Conservation (phyloP, 805 yeast species). For the Pichia thaimueangensis region DNA sequence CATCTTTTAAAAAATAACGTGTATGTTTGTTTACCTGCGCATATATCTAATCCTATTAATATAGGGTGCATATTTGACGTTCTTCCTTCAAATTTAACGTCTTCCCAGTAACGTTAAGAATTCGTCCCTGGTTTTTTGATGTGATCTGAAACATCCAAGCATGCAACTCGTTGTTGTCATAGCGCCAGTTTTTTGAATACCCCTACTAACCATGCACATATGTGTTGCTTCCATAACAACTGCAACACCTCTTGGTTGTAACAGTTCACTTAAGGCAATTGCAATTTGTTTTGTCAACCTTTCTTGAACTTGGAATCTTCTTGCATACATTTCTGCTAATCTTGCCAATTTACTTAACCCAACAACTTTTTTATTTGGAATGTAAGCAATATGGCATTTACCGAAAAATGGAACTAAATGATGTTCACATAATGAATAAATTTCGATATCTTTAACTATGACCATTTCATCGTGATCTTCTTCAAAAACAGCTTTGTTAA, state of each 20-base stretch:
- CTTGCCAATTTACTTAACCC: conserved; percentile 92
- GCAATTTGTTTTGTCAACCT: conserved; percentile 96
- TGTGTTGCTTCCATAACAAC: conserved; percentile 97
- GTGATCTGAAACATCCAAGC: conserved; percentile 92
- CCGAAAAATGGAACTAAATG: conserved; percentile 97
- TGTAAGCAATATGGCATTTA: conserved; percentile 95
- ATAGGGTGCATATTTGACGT: too few relatives aligned
- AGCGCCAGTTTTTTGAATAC: conserved; percentile 93
- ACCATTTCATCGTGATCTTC: conserved; percentile 99
- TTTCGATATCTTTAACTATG: conserved; percentile 89
- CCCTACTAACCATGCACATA: conserved; percentile 99
- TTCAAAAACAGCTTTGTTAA: conserved; percentile 92
- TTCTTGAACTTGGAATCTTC: conserved; percentile 97
- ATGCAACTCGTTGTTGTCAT: conserved; percentile 92
- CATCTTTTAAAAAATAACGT: too few relatives aligned
- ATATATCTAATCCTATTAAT: too few relatives aligned
- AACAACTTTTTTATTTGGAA: conserved; percentile 87
- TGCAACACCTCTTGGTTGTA: conserved; percentile 95
- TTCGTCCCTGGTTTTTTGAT: conserved; percentile 95
- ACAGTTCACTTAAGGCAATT: conserved; percentile 84
- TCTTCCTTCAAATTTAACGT: conserved; percentile 33
- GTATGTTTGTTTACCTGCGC: too few relatives aligned
- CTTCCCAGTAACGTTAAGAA: conserved; percentile 76
- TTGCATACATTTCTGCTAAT: conserved; percentile 92
- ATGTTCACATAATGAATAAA: conserved; percentile 92